phyloP scores from a whole-genome alignment of 2,329 filamentous ascomycete species.

The Venturia pyrina region DNA sequence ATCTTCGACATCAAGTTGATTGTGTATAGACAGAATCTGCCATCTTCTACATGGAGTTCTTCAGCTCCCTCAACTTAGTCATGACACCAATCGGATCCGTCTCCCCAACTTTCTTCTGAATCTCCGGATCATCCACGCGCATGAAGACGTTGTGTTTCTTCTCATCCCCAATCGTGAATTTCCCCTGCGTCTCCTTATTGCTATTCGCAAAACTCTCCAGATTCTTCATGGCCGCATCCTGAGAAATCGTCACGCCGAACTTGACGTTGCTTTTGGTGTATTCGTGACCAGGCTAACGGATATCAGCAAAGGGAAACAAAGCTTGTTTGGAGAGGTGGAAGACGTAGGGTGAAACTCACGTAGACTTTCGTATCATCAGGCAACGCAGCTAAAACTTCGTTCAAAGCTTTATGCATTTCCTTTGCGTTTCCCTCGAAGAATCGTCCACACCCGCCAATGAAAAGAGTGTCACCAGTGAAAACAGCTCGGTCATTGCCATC shows the following conservation, averaged over 20 bases:
- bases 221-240: conserved; percentile 65
- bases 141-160: conserved; percentile 98
- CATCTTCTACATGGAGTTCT: conserved; percentile 45
- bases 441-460: conserved; percentile 86
- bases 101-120: conserved; percentile 76
- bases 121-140: conserved; percentile 70
- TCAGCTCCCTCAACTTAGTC: conserved; percentile 77
- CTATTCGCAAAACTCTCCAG: conserved; percentile 65
- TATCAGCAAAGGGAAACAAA: neutral
- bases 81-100: conserved; percentile 76
- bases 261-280: conserved; percentile 97
- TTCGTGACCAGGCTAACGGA: conserved; percentile 72
- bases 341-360: conserved; percentile 40
- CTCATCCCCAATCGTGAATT: conserved; percentile 94
- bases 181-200: conserved; percentile 83
- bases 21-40: too few species aligned
- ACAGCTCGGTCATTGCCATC: conserved; percentile 69
- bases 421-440: conserved; percentile 89
- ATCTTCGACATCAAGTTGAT: too few species aligned
- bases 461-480: conserved; percentile 93
- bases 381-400: conserved; percentile 68
- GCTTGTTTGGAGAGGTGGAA: neutral
- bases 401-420: conserved; percentile 85
- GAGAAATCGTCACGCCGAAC: conserved; percentile 68
- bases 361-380: conserved; percentile 90